A percentile compares a stretch with the other conserved stretches of the same genome.
Conservation (phyloP, 768 basidiomycete species). For the Agrocybe pediades region DNA sequence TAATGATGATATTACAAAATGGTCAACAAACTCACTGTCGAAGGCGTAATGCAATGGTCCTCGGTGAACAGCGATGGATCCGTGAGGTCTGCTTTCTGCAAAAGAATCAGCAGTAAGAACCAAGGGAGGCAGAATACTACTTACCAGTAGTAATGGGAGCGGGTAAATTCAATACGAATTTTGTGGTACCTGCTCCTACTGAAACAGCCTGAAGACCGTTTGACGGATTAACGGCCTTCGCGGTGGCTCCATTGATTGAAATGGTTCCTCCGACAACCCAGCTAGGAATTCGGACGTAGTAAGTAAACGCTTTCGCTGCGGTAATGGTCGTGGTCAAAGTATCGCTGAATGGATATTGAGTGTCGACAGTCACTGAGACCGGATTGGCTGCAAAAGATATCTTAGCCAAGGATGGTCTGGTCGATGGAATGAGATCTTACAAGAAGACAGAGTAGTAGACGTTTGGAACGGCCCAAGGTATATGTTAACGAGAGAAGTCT, state of each 20-base stretch:
- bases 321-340: slow-evolving; percentile 46
- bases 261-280: slow-evolving; percentile 51
- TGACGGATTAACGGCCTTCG: slow-evolving; percentile 37
- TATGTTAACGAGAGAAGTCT: slow-evolving; percentile 45
- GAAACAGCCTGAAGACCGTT: slow-evolving; percentile 48
- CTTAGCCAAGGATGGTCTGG: slow-evolving; percentile 13
- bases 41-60: slow-evolving; percentile 58
- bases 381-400: slow-evolving; percentile 33
- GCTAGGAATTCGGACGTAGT: slow-evolving; percentile 50
- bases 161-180: slow-evolving; percentile 44
- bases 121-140: background rate
- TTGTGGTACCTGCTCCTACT: slow-evolving; percentile 43
- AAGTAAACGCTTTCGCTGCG: slow-evolving; percentile 43
- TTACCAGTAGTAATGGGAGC: slow-evolving; percentile 48
- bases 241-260: slow-evolving; percentile 38
- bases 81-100: slow-evolving; percentile 50
- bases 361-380: slow-evolving; percentile 47
- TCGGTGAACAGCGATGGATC: slow-evolving; percentile 54
- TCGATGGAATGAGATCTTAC: slow-evolving; percentile 22
- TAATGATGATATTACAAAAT: background rate
- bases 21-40: slow-evolving; percentile 37
- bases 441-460: slow-evolving; percentile 37
- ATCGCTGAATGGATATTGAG: slow-evolving; percentile 54
- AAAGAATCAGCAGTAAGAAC: background rate
- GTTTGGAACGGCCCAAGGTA: slow-evolving; percentile 51